phyloP scores from a whole-genome alignment of 2,329 filamentous ascomycete species.

The Pyrenochaeta sp. region DNA sequence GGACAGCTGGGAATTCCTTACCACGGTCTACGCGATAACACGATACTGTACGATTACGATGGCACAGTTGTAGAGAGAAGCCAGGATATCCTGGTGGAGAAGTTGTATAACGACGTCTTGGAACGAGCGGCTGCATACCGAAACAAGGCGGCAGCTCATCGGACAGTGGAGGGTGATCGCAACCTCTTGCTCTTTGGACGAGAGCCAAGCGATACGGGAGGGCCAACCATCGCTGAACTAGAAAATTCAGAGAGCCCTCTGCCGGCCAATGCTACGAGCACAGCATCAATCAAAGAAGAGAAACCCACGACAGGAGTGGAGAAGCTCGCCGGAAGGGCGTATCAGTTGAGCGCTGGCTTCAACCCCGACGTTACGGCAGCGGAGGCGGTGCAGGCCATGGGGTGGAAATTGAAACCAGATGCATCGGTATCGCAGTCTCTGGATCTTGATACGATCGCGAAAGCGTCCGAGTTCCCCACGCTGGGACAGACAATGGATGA shows the following conservation, averaged over 20 bases:
- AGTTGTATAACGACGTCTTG: constrained; percentile 92
- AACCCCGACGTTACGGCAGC: constrained; percentile 76
- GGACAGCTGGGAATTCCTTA: constrained; percentile 89
- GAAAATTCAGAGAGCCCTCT: constrained; percentile 71
- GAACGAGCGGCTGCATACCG: constrained; percentile 92
- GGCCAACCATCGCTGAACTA: constrained; percentile 74
- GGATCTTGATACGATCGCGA: constrained; percentile 72
- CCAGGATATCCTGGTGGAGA: constrained; percentile 85
- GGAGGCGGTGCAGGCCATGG: constrained; percentile 79
- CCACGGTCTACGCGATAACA: constrained; percentile 79
- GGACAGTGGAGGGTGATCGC: constrained; percentile 82
- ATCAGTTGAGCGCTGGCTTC: constrained; percentile 72
- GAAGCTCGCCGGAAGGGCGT: constrained; percentile 75
- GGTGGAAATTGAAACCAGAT: constrained; percentile 77
- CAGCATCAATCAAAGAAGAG: constrained; percentile 45
- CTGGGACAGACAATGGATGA: constrained; percentile 92
- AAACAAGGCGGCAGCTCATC: constrained; percentile 73
- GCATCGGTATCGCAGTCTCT: constrained; percentile 71
- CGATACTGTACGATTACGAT: constrained; percentile 87
- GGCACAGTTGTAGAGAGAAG: constrained; percentile 79
- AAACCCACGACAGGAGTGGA: constrained; percentile 62
- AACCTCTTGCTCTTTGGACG: constrained; percentile 83
- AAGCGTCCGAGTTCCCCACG: constrained; percentile 70
- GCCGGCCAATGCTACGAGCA: constrained; percentile 58
- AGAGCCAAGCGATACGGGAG: constrained; percentile 67